phyloP scores from a whole-genome alignment of 164 flowering plant genomes.

The Piper betle region DNA sequence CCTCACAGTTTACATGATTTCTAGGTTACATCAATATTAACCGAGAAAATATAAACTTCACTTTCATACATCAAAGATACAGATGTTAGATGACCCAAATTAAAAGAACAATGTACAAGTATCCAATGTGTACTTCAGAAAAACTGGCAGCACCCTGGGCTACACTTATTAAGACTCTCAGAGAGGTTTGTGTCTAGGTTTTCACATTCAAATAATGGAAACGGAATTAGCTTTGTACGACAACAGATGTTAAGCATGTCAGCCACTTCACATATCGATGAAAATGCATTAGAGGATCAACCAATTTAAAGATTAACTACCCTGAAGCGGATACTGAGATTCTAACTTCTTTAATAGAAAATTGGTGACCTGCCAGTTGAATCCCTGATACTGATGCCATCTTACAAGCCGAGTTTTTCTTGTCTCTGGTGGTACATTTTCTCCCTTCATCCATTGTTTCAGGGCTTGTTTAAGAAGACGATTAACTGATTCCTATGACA shows the following conservation, averaged over 20 bases:
- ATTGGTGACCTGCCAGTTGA: slow-evolving; percentile 50
- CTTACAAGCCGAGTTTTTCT: slow-evolving; percentile 57
- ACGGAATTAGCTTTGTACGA: too few relatives aligned
- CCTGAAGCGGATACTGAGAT: slow-evolving; percentile 7
- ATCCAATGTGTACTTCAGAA: too few relatives aligned
- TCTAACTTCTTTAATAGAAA: slow-evolving; percentile 53
- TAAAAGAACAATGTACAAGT: not conserved
- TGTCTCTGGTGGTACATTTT: slow-evolving; percentile 35
- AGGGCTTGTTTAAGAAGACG: slow-evolving; percentile 51
- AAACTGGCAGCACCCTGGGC: too few relatives aligned
- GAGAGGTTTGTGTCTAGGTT: too few relatives aligned
- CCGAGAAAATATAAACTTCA: too few relatives aligned
- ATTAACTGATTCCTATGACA: slow-evolving; percentile 53
- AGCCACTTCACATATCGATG: not conserved
- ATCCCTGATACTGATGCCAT: slow-evolving; percentile 94
- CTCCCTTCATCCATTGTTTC: slow-evolving; percentile 67
- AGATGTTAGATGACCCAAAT: not conserved
- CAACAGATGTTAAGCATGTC: not conserved
- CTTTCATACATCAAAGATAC: not conserved
- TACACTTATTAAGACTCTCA: too few relatives aligned
- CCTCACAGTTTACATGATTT: too few relatives aligned
- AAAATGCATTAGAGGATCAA: not conserved
- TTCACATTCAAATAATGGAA: too few relatives aligned
- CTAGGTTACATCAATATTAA: too few relatives aligned
- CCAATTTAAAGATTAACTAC: not conserved